Evolutionary conservation across 2,329 filamentous ascomycete species (phyloP).

Genomic region (Pseudogymnoascus sp.): DNA sequence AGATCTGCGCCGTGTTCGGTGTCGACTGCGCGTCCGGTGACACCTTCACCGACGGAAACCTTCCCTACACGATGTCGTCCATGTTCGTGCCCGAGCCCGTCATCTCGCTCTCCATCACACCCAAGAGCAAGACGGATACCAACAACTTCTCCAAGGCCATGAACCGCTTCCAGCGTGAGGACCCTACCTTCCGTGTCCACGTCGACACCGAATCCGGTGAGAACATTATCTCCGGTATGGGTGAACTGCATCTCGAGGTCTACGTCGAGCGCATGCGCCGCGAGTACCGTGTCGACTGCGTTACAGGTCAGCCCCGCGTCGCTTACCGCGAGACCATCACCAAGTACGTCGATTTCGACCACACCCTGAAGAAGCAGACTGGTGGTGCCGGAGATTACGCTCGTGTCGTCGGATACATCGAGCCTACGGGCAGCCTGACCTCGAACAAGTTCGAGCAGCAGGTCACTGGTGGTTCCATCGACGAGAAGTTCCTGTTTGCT

Average conservation of each 20-base stretch:
- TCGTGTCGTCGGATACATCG: conserved; percentile 83
- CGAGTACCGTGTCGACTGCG: conserved; percentile 93
- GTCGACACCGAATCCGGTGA: conserved; percentile 89
- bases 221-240: conserved; percentile 98
- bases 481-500: conserved; percentile 90
- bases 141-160: conserved; percentile 98
- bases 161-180: conserved; percentile 96
- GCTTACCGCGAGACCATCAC: conserved; percentile 94
- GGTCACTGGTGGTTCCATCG: conserved; percentile 82
- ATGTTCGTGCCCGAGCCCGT: conserved; percentile 98
- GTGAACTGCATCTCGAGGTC: conserved; percentile 91
- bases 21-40: conserved; percentile 97
- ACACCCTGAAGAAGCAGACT: conserved; percentile 87
- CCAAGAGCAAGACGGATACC: conserved; percentile 84
- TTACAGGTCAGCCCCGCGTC: conserved; percentile 93
- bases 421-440: conserved; percentile 67
- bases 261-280: conserved; percentile 95
- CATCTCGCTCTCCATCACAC: conserved; percentile 95
- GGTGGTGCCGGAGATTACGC: conserved; percentile 95
- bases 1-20: conserved; percentile 97
- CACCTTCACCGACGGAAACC: conserved; percentile 88
- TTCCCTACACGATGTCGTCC: conserved; percentile 92
- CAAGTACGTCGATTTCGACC: conserved; percentile 75
- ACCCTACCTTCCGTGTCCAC: conserved; percentile 92
- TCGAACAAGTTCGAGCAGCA: conserved; percentile 80